These are phyloP conservation scores for Amanita rubescens DNA, from an alignment of 768 basidiomycete genomes.

Conservation along the genomic window DNA sequence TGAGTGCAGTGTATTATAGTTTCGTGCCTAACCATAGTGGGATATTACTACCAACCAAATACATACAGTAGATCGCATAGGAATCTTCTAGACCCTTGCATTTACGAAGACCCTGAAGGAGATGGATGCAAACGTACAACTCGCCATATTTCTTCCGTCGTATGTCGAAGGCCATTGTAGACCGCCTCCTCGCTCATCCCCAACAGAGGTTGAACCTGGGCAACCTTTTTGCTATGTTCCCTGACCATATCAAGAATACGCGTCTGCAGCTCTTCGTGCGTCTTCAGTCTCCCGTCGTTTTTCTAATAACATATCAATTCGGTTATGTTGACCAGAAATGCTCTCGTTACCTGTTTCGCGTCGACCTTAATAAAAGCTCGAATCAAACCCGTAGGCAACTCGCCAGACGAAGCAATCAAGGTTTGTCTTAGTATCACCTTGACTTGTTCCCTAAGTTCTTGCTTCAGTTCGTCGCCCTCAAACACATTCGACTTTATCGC, in stretches of 20 bases:
- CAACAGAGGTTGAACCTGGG: background rate
- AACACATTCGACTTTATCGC: background rate
- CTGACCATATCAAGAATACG: conserved; percentile 1
- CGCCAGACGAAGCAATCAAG: background rate
- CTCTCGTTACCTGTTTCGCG: background rate
- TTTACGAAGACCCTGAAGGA: background rate
- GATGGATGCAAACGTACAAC: background rate
- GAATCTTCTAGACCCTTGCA: too few relatives aligned
- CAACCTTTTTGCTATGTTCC: background rate
- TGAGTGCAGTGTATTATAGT: too few relatives aligned
- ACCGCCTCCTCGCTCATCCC: background rate
- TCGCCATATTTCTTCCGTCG: conserved; percentile 1
- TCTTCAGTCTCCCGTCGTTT: background rate
- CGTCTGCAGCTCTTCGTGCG: background rate
- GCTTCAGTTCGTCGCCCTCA: background rate
- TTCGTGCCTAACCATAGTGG: too few relatives aligned
- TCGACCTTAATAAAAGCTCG: background rate
- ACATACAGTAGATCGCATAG: too few relatives aligned
- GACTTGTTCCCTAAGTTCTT: background rate
- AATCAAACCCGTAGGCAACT: background rate
- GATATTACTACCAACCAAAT: too few relatives aligned
- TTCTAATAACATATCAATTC: background rate
- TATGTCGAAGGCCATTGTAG: background rate
- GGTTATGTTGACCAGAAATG: background rate
- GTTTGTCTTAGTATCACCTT: background rate